Evolutionary conservation across 345 rosid species (phyloP).

Genomic region (Barbarea vulgaris): DNA sequence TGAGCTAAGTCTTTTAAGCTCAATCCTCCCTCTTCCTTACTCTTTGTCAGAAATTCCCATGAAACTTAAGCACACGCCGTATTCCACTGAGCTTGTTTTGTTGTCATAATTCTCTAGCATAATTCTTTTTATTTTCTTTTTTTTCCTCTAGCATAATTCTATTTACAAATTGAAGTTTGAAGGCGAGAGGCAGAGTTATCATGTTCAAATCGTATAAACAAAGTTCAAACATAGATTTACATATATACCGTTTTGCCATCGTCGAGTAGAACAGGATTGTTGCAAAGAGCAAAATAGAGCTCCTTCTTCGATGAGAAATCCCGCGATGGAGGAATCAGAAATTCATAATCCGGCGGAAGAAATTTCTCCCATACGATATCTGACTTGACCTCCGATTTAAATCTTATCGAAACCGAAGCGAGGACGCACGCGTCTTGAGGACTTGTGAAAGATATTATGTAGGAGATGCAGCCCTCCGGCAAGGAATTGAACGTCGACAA

Average conservation of each 20-base stretch:
- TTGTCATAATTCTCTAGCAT: neutral
- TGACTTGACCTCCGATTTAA: conserved; percentile 44
- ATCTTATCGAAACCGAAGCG: conserved; percentile 45
- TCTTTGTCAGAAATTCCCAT: too few species aligned
- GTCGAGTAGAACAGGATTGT: too few species aligned
- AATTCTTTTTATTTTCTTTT: too few species aligned
- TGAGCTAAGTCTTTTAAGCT: too few species aligned
- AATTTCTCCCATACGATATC: conserved; percentile 53
- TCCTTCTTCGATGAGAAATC: too few species aligned
- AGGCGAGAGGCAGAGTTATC: neutral
- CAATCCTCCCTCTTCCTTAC: too few species aligned
- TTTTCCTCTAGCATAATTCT: neutral
- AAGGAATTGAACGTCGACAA: too few species aligned
- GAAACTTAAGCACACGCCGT: too few species aligned
- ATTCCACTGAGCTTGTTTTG: neutral
- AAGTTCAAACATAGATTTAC: neutral
- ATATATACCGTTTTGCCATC: too few species aligned
- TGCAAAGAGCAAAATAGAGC: too few species aligned
- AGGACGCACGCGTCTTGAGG: conserved; percentile 49
- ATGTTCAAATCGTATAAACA: neutral
- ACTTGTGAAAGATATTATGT: conserved; percentile 45
- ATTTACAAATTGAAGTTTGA: too few species aligned
- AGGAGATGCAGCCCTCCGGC: conserved; percentile 48
- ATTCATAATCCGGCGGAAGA: conserved; percentile 49
- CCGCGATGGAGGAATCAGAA: neutral